Evolutionary conservation across 2,329 filamentous ascomycete genomes (phyloP).

Genomic region (Exophiala dermatitidis): DNA sequence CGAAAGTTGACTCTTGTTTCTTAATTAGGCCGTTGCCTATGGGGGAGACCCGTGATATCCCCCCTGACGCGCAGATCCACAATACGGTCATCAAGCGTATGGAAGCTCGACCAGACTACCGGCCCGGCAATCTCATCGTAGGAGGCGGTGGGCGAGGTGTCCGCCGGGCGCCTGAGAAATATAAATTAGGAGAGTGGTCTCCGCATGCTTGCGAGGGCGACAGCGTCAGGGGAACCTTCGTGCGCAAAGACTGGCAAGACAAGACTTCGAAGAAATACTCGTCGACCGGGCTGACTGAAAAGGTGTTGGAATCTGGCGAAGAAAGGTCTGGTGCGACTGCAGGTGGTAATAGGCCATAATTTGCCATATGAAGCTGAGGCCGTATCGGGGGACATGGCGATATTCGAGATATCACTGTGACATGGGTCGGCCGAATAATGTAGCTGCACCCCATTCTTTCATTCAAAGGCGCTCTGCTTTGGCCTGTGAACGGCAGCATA

Average conservation of each 20-base stretch:
- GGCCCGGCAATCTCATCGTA: constrained; percentile 72
- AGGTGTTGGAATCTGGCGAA: too few relatives aligned
- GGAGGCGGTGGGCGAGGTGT: constrained; percentile 69
- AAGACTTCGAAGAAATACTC: background rate
- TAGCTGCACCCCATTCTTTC: too few relatives aligned
- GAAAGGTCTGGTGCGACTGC: too few relatives aligned
- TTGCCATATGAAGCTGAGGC: too few relatives aligned
- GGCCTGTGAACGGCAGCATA: too few relatives aligned
- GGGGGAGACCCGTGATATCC: constrained; percentile 71
- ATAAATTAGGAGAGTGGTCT: constrained; percentile 67
- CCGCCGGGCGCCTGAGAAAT: constrained; percentile 51
- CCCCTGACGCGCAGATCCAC: constrained; percentile 62
- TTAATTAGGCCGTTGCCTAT: constrained; percentile 55
- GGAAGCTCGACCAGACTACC: constrained; percentile 55
- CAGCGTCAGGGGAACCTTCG: constrained; percentile 52
- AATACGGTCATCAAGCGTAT: constrained; percentile 67
- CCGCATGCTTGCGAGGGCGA: constrained; percentile 59
- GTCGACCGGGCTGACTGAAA: background rate
- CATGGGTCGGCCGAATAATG: too few relatives aligned
- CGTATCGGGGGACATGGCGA: too few relatives aligned
- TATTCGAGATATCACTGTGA: too few relatives aligned
- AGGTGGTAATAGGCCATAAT: too few relatives aligned
- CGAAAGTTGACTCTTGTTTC: background rate
- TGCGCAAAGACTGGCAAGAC: constrained; percentile 1
- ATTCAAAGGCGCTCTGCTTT: too few relatives aligned